These are phyloP conservation scores for Fusarium setosum DNA, from an alignment of 2,329 filamentous ascomycete species.

Conservation along the genomic window DNA sequence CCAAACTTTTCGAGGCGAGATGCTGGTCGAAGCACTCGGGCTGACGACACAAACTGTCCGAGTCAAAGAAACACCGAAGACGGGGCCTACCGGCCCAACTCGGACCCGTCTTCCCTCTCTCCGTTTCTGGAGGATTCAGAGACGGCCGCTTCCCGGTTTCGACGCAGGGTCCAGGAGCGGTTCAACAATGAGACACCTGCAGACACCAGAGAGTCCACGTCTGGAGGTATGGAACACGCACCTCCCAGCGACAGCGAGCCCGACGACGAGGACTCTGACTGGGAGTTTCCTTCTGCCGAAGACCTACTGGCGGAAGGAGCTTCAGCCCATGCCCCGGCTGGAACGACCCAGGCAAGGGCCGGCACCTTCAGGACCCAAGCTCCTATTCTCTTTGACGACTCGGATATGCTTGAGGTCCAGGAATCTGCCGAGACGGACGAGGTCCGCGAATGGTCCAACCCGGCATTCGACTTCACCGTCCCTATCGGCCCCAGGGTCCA, in stretches of 20 bases:
- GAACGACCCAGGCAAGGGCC: too few relatives aligned
- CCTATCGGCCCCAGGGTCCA: conserved; percentile 1
- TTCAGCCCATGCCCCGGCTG: too few relatives aligned
- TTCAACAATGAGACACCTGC: not conserved
- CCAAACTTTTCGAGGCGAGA: not conserved
- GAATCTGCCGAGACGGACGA: conserved; percentile 2
- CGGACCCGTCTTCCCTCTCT: not conserved
- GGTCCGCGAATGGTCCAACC: not conserved
- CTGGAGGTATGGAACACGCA: not conserved
- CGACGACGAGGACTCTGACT: not conserved
- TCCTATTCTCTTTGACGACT: not conserved
- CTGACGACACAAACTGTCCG: not conserved
- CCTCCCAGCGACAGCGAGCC: not conserved
- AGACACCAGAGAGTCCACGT: not conserved
- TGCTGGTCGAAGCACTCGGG: not conserved
- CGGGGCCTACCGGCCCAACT: not conserved
- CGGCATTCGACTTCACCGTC: conserved; percentile 9
- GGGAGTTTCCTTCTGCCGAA: not conserved
- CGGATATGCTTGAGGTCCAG: not conserved
- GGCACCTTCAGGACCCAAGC: too few relatives aligned
- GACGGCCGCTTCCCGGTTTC: not conserved
- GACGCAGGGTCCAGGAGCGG: not conserved
- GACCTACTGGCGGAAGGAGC: too few relatives aligned
- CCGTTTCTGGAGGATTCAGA: not conserved
- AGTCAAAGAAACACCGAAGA: conserved; percentile 3